Base-by-base conservation (phyloP, 83 land plant species). In the Diphasiastrum complanatum region DNA sequence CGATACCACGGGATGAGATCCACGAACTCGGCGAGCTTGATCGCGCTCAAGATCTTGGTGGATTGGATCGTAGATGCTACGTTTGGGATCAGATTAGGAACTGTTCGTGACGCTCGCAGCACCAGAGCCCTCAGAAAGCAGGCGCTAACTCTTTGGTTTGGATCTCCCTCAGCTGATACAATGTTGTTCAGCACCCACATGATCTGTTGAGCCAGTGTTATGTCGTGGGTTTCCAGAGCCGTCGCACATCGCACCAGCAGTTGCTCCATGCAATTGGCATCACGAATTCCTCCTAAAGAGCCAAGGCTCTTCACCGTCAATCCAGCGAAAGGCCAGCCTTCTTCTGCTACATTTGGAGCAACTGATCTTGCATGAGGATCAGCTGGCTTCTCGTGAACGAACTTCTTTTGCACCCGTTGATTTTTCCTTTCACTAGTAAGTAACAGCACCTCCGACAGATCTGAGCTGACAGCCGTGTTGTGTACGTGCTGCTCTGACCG, bases 211-310 rank as follows among this genome's bases (percentile, higher is more conserved):
- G 75, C 62, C 2, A 52, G 22, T 0, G 51, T 35, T 1, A 56
- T 2, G 18, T 71, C 75, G 31, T 32, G 1, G 0, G 62, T 45
- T 32, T 71, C 75, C 27, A 71, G 43, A 11, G 75, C 70, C 1
- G 69, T 5, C 1, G 75, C 75, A 6, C 75, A 71, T 45, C 65
- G 75, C 1, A 71, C 43, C 14, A 71, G 75, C 36, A 71, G 55
- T 45, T 71, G 69, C 63, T 71, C 75, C 75, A 71, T 57, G 31
- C 58, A 52, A 27, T 40, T 55, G 23, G 65, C 26, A 33, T 63
- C 65, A 30, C 18, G 41, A 5, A 6, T 10, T 6, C 38, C 59
- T 10, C 37, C 59, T 11, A 31, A 6, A n/a, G n/a, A n/a, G n/a
- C n/a, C n/a, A n/a, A n/a, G n/a, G n/a, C n/a, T n/a, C n/a, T n/a